Percentiles rank a stretch among this genome's conserved stretches.
These are phyloP conservation scores for Fusarium tjaetaba DNA, from an alignment of 2,329 filamentous ascomycete genomes.

Conservation along the genomic window DNA sequence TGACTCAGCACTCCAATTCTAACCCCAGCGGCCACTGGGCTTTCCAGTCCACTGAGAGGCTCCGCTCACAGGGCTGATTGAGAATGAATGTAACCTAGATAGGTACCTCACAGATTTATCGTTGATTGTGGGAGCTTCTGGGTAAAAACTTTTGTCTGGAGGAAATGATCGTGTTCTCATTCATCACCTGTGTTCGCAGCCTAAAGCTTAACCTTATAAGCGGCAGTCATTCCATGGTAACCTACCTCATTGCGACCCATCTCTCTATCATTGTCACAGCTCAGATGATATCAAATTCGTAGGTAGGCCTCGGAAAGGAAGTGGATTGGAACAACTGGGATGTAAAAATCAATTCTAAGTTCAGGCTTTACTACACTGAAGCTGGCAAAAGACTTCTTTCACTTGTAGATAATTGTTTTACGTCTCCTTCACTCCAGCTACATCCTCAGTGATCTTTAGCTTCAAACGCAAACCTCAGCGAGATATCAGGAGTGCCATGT, in stretches of 20 bases:
- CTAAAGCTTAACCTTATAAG: too few relatives aligned
- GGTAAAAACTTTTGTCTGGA: too few relatives aligned
- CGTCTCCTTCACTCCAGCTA: background rate
- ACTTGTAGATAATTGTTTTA: background rate
- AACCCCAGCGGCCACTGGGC: background rate
- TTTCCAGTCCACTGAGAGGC: background rate
- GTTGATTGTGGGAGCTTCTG: too few relatives aligned
- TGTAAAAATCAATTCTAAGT: background rate
- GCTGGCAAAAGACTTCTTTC: background rate
- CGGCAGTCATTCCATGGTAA: background rate
- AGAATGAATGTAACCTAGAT: background rate
- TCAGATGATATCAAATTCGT: background rate
- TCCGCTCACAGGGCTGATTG: constrained; percentile 34
- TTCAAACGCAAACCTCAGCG: background rate
- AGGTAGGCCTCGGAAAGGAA: background rate
- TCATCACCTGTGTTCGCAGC: too few relatives aligned
- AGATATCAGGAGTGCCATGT: background rate
- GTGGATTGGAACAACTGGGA: background rate
- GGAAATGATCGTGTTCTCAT: too few relatives aligned
- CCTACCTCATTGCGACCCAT: background rate
- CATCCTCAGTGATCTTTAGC: background rate
- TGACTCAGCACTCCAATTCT: constrained; percentile 35
- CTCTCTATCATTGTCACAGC: background rate
- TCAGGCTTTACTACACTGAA: background rate
- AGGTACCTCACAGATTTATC: too few relatives aligned